phyloP scores from a whole-genome alignment of 2,329 filamentous ascomycete species.

The Colletotrichum sp. region DNA sequence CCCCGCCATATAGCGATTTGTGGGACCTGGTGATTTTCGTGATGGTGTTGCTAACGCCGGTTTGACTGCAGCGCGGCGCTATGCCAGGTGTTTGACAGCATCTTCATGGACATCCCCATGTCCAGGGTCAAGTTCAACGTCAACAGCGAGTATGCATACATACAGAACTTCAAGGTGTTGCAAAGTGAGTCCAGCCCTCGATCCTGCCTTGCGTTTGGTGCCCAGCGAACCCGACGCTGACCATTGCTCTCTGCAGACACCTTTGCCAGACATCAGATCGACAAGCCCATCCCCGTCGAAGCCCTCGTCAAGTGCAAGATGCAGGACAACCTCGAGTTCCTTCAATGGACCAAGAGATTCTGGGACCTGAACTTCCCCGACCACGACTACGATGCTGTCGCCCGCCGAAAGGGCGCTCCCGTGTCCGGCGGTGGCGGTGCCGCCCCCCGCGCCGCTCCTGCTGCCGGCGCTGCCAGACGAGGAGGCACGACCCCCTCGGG shows the following conservation, averaged over 20 bases:
- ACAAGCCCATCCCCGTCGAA: conserved; percentile 89
- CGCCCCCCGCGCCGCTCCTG: conserved; percentile 47
- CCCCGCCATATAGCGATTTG: conserved; percentile 25
- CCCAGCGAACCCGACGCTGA: background rate
- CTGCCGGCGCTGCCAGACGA: conserved; percentile 54
- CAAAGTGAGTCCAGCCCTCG: conserved; percentile 72
- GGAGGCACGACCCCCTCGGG: conserved; percentile 68
- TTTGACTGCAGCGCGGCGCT: conserved; percentile 75
- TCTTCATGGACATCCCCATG: conserved; percentile 96
- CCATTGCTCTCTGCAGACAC: conserved; percentile 58
- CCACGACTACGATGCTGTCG: conserved; percentile 92
- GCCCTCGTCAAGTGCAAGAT: conserved; percentile 97
- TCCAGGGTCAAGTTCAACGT: conserved; percentile 97
- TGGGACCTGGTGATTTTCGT: conserved; percentile 17
- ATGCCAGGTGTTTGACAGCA: conserved; percentile 98
- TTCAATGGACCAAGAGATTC: conserved; percentile 95
- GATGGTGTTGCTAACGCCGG: conserved; percentile 25
- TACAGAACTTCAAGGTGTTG: conserved; percentile 97
- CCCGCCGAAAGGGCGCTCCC: conserved; percentile 78
- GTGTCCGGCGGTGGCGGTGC: conserved; percentile 54
- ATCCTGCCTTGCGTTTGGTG: background rate
- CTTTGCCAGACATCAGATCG: conserved; percentile 86
- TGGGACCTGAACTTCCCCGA: conserved; percentile 99
- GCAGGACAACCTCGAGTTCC: conserved; percentile 99
- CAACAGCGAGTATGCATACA: conserved; percentile 94